Evolutionary conservation across 2,329 filamentous ascomycete species (phyloP).

Genomic region (Raffaelea arxii): DNA sequence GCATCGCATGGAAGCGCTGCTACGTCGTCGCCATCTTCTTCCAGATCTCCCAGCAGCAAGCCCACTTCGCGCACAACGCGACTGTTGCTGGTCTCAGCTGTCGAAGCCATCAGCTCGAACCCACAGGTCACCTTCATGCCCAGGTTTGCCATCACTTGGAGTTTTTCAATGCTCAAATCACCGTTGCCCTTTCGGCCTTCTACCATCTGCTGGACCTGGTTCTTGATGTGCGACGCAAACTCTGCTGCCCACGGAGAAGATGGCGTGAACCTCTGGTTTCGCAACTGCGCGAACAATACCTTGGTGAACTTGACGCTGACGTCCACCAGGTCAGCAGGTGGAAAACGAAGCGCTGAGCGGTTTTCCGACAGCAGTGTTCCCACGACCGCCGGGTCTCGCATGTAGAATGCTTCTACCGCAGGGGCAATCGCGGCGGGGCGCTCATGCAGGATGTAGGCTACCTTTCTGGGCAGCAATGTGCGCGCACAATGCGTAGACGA

Average conservation of each 20-base stretch:
- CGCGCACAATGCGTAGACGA: constrained; percentile 68
- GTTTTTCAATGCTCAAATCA: constrained; percentile 13
- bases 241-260: constrained; percentile 41
- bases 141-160: constrained; percentile 43
- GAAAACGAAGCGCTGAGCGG: constrained; percentile 37
- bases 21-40: constrained; percentile 54
- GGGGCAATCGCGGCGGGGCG: constrained; percentile 70
- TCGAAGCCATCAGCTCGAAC: constrained; percentile 74
- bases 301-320: constrained; percentile 76
- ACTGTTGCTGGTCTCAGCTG: constrained; percentile 58
- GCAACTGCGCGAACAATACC: constrained; percentile 82
- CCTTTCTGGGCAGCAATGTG: constrained; percentile 66
- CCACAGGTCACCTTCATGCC: constrained; percentile 88
- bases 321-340: constrained; percentile 69
- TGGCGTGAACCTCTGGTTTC: constrained; percentile 71
- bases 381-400: constrained; percentile 71
- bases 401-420: constrained; percentile 84
- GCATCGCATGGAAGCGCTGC: constrained; percentile 55
- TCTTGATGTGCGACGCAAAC: constrained; percentile 17
- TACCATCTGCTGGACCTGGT: neutral
- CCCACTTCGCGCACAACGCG: constrained; percentile 64
- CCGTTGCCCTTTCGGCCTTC: constrained; percentile 7
- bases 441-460: constrained; percentile 69
- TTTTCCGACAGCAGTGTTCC: constrained; percentile 40
- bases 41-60: constrained; percentile 65